Evolutionary conservation across 495 filamentous ascomycete species (phyloP).

Genomic region (Bathelium albidoporum): DNA sequence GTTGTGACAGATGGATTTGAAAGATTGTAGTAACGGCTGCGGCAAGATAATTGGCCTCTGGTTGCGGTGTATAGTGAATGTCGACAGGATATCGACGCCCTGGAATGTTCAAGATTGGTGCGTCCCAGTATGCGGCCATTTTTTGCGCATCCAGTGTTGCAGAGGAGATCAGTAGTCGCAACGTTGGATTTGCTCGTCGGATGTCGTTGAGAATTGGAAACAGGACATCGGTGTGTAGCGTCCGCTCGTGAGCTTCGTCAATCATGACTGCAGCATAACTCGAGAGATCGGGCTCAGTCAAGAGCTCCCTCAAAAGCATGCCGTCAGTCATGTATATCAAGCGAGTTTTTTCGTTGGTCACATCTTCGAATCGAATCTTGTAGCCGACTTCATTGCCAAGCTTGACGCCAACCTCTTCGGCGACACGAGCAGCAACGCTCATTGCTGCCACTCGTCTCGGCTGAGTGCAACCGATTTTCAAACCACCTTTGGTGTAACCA

Average conservation of each 20-base stretch:
- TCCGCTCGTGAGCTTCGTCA: conserved; percentile 94
- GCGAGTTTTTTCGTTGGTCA: conserved; percentile 83
- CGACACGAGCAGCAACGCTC: conserved; percentile 88
- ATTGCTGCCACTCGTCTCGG: conserved; percentile 95
- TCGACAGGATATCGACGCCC: conserved; percentile 85
- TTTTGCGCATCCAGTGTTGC: conserved; percentile 94
- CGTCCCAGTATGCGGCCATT: conserved; percentile 85
- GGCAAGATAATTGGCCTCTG: conserved; percentile 88
- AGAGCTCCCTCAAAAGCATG: conserved; percentile 85
- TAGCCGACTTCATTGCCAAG: conserved; percentile 92
- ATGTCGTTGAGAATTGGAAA: conserved; percentile 89
- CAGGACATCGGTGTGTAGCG: conserved; percentile 82
- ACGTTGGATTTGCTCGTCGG: conserved; percentile 69
- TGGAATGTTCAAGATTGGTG: conserved; percentile 93
- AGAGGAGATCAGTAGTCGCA: conserved; percentile 88
- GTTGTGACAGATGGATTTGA: conserved; percentile 87
- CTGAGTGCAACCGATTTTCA: conserved; percentile 69
- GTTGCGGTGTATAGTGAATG: conserved; percentile 83
- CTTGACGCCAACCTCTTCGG: conserved; percentile 87
- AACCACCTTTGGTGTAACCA: conserved; percentile 37
- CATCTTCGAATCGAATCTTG: conserved; percentile 90
- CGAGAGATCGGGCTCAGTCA: conserved; percentile 77
- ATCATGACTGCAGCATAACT: conserved; percentile 91
- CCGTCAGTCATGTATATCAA: conserved; percentile 98
- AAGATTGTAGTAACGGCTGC: conserved; percentile 90